Conservation (phyloP, 1,139 yeast species). For the Blastobotrys petasosporus region DNA sequence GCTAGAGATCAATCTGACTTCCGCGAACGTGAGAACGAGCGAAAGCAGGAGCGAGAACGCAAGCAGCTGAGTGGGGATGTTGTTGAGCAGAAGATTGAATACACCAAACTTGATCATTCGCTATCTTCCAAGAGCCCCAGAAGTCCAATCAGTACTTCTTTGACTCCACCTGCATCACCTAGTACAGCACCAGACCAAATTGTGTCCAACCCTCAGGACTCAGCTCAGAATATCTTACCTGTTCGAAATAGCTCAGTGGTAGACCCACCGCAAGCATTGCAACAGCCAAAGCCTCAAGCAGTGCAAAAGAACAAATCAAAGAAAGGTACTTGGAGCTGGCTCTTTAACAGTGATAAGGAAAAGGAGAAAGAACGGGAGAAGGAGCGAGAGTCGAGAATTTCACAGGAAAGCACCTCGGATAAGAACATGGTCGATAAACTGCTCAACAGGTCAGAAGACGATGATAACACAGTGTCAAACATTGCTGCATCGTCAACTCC, state of each 20-base stretch:
- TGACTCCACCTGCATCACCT: conserved; percentile 6
- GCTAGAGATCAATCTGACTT: too few relatives aligned
- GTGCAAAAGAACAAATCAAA: conserved; percentile 12
- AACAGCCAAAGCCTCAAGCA: conserved; percentile 3
- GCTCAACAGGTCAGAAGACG: conserved; percentile 14
- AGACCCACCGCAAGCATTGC: background rate
- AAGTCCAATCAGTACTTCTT: conserved; percentile 1
- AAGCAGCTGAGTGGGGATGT: too few relatives aligned
- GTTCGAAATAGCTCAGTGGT: background rate
- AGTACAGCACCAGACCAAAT: background rate
- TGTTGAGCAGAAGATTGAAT: background rate
- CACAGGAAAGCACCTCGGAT: background rate
- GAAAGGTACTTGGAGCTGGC: conserved; percentile 26
- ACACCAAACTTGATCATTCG: too few relatives aligned
- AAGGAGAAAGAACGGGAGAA: conserved; percentile 3
- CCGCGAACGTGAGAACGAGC: background rate
- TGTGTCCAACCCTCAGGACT: too few relatives aligned
- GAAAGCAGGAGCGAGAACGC: background rate
- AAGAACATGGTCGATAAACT: conserved; percentile 17
- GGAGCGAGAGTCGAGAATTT: background rate
- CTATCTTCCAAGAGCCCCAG: conserved; percentile 1
- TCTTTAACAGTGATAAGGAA: conserved; percentile 15
- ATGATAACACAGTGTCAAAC: conserved; percentile 7
- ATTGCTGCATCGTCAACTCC: conserved; percentile 1
- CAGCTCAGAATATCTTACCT: too few relatives aligned